Base-by-base conservation (phyloP, 176 grass and related monocot species). In the Oryza meyeriana region DNA sequence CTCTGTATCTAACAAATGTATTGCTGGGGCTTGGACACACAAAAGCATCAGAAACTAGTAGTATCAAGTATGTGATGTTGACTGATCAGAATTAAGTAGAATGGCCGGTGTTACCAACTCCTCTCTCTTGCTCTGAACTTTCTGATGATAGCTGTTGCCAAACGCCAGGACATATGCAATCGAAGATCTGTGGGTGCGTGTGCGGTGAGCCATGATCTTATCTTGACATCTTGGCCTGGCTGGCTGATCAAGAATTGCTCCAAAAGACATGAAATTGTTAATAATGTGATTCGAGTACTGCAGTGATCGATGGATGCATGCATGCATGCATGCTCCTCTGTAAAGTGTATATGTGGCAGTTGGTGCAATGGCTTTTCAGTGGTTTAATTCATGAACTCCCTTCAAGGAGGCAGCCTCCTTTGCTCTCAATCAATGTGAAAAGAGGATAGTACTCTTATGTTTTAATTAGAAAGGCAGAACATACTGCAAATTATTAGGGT, bases 11-110 rank as follows among this genome's bases (percentile, higher is more conserved):
- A 44, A 64, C 45, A 40, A 41, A 72, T 44, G 25, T 31, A 26
- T 12, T 9, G 72, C 61, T 83, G 17, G 4, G 55, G 24, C 25
- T 66, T 83, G 61, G 57, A 83, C 44, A 83, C 9, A 74, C 22
- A 79, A 45, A 73, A 61, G 67, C 33, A 24, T 18, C 42, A 32
- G 22, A 45, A 72, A 44, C 42, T 24, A 24, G 8, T 59, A 59
- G 50, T 9, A 59, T n/a, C 55, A 24, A 59, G 20, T 66, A 32
- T 78, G 7, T 24, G 34, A 88, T 41, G 67, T 26, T 59, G 80
- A 88, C 67, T 27, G 10, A 25, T 66, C 74, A 69, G 3, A 70
- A 59, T 36, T 74, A 76, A 67, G 78, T 75, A 61, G 81, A 33
- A 24, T 74, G 33, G 34, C 61, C 68, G 35, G 45, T 31, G 11